Evolutionary conservation across 106 monocot species (phyloP), one percentile per base, ranked within the genome.

Genomic region (Acorus calamus): DNA sequence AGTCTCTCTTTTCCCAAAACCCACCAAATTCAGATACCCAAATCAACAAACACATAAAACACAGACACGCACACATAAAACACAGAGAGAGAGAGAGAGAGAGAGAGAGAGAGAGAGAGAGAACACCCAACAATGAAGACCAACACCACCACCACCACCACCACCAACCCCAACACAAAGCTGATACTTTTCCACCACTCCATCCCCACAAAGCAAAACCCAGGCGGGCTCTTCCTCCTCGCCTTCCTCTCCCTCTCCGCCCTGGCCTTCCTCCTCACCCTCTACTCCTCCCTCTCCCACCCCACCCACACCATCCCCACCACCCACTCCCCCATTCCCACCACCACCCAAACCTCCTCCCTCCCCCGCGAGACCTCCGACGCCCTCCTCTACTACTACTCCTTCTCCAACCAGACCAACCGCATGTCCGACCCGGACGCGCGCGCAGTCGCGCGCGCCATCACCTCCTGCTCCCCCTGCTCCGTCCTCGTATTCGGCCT

Each of bases 401-500:
- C 77, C 3, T 53, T 66, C 65, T 71, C 74, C 56, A 72, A 74
- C 72, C 45, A 73, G 52, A 57, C 66, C 28, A 74, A 73, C 45
- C 69, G 72, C 12, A 89, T 94, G 89, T 12, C 70, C 3, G 93
- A 89, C 44, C 7, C 57, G 11, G 93, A 94, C 49, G 67, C 89
- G 46, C 75, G 73, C 6, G 64, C 57, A 12, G 93, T 89, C 49
- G 67, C 89, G 46, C 75, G 73, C 6, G 64, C 85, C 7, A 59
- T 89, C 11, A 71, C 89, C 11, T 65, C 66, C 41, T 76, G 81
- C 1, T 65, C 74, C 28, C 89, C 94, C 2, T 89, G 89, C 80
- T 87, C 86, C 65, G 71, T 94, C 54, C 74, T 94, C 44, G 77
- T 94, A 13, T 89, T 94, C 74, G 94, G 94, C 28, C 72, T 94